These are phyloP conservation scores for Trichoderma cornu-damae DNA, from an alignment of 2,329 filamentous ascomycete species.

Conservation along the genomic window DNA sequence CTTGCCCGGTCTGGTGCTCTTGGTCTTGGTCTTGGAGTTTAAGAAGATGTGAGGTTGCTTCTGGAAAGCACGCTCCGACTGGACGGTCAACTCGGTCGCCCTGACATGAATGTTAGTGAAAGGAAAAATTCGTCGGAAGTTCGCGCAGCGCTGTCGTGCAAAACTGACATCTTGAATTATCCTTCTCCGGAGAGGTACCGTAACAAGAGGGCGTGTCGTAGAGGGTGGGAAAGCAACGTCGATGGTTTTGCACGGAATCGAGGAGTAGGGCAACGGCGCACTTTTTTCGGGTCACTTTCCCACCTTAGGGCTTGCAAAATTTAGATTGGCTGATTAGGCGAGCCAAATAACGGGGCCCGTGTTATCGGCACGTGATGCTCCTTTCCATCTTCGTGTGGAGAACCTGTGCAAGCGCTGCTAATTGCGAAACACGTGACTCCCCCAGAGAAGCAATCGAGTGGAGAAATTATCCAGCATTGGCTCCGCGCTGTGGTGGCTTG, in stretches of 20 bases:
- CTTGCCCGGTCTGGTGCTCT: slow-evolving; percentile 82
- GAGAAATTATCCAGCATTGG: neutral
- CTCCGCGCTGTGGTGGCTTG: neutral
- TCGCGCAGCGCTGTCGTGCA: slow-evolving; percentile 19
- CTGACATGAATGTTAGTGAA: slow-evolving; percentile 48
- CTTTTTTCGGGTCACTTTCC: slow-evolving; percentile 32
- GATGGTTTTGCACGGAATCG: slow-evolving; percentile 35
- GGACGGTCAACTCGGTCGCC: slow-evolving; percentile 98
- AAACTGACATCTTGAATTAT: slow-evolving; percentile 42
- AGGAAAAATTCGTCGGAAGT: slow-evolving; percentile 21
- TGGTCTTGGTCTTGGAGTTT: slow-evolving; percentile 89
- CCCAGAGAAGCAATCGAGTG: no score
- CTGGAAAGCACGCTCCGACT: slow-evolving; percentile 99
- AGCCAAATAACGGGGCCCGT: slow-evolving; percentile 23
- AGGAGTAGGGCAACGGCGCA: slow-evolving; percentile 37
- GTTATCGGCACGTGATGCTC: slow-evolving; percentile 27
- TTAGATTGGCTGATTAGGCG: slow-evolving; percentile 32
- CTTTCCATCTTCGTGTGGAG: no score
- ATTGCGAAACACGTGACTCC: neutral
- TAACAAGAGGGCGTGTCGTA: slow-evolving; percentile 37
- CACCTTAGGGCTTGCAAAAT: slow-evolving; percentile 41
- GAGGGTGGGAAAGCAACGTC: slow-evolving; percentile 34
- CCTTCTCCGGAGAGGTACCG: slow-evolving; percentile 38
- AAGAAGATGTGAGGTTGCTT: slow-evolving; percentile 99
- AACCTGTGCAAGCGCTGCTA: no score